phyloP scores from a whole-genome alignment of 83 land plant genomes.

The Larix sibirica region DNA sequence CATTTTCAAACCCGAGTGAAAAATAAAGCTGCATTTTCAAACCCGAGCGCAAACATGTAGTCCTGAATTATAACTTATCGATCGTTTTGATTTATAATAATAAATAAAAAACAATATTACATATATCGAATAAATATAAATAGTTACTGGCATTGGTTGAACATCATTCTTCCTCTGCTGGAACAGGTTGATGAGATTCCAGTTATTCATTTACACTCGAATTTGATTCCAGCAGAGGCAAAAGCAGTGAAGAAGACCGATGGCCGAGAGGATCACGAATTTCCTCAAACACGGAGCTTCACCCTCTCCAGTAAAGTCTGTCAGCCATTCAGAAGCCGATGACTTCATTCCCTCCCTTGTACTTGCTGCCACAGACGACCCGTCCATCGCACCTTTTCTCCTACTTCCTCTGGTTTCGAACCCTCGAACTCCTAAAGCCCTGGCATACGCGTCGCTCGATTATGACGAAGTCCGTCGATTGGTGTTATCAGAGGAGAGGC shows the following conservation, averaged over 20 bases:
- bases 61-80: too few species aligned
- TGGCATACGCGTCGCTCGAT: constrained; percentile 13
- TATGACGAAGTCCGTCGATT: constrained; percentile 3
- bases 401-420: constrained; percentile 12
- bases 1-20: too few species aligned
- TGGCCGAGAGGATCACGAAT: constrained; percentile 12
- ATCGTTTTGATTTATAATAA: too few species aligned
- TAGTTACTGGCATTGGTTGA: too few species aligned
- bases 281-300: constrained; percentile 11
- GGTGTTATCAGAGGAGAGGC: not conserved
- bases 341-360: constrained; percentile 6
- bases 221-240: too few species aligned
- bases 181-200: too few species aligned
- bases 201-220: too few species aligned
- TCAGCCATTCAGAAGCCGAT: not conserved
- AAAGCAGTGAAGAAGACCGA: not conserved
- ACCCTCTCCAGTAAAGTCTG: constrained; percentile 1
- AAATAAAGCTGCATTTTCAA: too few species aligned
- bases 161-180: too few species aligned
- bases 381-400: constrained; percentile 5
- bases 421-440: constrained; percentile 13
- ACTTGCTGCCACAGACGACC: constrained; percentile 6
- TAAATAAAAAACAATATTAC: too few species aligned
- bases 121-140: too few species aligned
- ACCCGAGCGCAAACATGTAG: too few species aligned